Evolutionary conservation across 2,329 filamentous ascomycete genomes (phyloP).

Genomic region (Alternaria ventricosa): DNA sequence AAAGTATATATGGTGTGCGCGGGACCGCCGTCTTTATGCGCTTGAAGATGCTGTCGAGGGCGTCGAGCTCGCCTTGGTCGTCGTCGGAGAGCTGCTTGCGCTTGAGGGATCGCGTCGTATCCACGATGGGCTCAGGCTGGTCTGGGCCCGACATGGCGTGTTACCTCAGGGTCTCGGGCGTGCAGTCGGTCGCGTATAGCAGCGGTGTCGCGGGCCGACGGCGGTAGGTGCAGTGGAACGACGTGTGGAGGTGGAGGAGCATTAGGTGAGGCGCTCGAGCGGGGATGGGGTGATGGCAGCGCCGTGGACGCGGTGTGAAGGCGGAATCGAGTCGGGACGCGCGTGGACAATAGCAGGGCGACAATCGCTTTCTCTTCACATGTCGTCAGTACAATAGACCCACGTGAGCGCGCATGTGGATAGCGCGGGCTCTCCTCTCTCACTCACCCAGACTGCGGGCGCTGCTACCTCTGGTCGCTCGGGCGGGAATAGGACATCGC

Average conservation of each 20-base stretch:
- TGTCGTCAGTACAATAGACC: constrained; percentile 10
- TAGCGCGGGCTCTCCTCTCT: constrained; percentile 14
- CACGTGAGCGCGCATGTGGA: constrained; percentile 6
- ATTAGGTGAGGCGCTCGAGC: constrained; percentile 19
- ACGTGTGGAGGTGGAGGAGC: constrained; percentile 22
- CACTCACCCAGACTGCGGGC: constrained; percentile 8
- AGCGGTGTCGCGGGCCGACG: constrained; percentile 9
- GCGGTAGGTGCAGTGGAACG: constrained; percentile 9
- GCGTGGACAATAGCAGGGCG: not conserved
- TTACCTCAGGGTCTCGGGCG: not conserved
- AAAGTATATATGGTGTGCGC: constrained; percentile 55
- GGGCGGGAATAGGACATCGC: constrained; percentile 40
- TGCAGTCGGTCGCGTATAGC: constrained; percentile 2
- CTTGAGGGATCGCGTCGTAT: constrained; percentile 36
- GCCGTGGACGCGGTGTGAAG: constrained; percentile 6
- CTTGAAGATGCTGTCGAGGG: constrained; percentile 50
- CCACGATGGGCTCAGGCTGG: constrained; percentile 26
- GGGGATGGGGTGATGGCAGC: not conserved
- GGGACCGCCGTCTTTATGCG: constrained; percentile 53
- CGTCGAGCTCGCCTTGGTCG: constrained; percentile 48
- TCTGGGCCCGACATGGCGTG: constrained; percentile 44
- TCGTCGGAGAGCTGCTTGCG: constrained; percentile 33
- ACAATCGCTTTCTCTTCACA: constrained; percentile 1
- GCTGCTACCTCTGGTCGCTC: constrained; percentile 22
- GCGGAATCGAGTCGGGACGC: not conserved